Conservation (phyloP, 306 rosid species). For the Pyrus pyrifolia region DNA sequence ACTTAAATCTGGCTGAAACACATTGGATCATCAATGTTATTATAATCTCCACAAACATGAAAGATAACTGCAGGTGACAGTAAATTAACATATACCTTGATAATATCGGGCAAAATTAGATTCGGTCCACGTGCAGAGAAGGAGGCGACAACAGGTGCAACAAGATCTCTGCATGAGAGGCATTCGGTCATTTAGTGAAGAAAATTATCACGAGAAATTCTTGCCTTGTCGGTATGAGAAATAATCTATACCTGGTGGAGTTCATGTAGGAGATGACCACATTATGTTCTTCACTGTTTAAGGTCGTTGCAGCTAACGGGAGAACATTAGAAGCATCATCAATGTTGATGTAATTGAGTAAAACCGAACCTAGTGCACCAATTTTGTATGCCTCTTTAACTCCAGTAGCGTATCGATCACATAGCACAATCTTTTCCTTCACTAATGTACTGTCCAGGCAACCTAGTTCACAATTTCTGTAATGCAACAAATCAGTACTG, state of each 20-base stretch:
- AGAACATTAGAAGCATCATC: neutral
- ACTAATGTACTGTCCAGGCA: constrained; percentile 2
- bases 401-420: neutral
- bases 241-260: neutral
- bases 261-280: neutral
- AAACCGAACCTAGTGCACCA: constrained; percentile 11
- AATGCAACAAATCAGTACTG: neutral
- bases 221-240: neutral
- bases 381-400: neutral
- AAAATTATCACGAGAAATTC: neutral
- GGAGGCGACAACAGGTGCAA: constrained; percentile 9
- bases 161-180: neutral
- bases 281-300: neutral
- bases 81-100: neutral
- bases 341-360: neutral
- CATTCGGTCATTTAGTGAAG: no score
- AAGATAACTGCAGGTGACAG: neutral
- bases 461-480: neutral
- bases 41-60: neutral
- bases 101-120: neutral
- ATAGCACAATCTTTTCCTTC: constrained; percentile 34
- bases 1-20: constrained; percentile 23
- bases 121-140: constrained; percentile 43
- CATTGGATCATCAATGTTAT: neutral
- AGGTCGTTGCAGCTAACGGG: neutral